Percentiles rank a stretch among this genome's conserved stretches.
Evolutionary conservation across 2,329 filamentous ascomycete species (phyloP).

Genomic region (Colletotrichum sp.): DNA sequence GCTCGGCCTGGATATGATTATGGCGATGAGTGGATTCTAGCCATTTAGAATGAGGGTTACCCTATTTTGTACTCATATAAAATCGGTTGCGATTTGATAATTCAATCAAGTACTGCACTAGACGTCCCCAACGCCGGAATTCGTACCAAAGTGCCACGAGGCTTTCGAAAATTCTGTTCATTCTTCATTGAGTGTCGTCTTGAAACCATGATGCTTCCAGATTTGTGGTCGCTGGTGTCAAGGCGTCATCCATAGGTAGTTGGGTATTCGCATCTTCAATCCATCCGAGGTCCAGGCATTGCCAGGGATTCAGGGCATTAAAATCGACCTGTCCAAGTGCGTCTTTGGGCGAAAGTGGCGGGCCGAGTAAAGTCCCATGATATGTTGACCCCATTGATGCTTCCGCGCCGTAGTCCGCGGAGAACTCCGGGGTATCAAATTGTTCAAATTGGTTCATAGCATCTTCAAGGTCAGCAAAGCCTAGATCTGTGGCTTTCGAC

Average conservation of each 20-base stretch:
- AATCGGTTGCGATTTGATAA: neutral
- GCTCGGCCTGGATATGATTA: neutral
- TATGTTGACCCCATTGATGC: neutral
- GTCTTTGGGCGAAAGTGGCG: neutral
- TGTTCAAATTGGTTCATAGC: neutral
- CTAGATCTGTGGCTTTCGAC: neutral
- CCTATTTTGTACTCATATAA: neutral
- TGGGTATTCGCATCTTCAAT: neutral
- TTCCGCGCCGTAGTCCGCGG: neutral
- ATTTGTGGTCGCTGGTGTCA: neutral
- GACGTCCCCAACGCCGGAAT: neutral
- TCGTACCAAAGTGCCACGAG: neutral
- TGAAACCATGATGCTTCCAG: neutral
- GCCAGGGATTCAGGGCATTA: neutral
- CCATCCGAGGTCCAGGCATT: neutral
- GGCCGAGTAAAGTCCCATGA: neutral
- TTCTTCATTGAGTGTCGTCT: neutral
- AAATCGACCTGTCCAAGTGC: neutral
- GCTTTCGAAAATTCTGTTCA: neutral
- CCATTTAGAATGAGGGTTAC: neutral
- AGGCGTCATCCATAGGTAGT: neutral
- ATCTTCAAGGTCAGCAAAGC: neutral
- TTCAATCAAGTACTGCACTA: neutral
- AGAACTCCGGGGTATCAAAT: neutral
- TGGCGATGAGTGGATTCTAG: neutral